Evolutionary conservation across 352 stramenopile genomes (phyloP).

Genomic region (Hyaloperonospora brassicae): DNA sequence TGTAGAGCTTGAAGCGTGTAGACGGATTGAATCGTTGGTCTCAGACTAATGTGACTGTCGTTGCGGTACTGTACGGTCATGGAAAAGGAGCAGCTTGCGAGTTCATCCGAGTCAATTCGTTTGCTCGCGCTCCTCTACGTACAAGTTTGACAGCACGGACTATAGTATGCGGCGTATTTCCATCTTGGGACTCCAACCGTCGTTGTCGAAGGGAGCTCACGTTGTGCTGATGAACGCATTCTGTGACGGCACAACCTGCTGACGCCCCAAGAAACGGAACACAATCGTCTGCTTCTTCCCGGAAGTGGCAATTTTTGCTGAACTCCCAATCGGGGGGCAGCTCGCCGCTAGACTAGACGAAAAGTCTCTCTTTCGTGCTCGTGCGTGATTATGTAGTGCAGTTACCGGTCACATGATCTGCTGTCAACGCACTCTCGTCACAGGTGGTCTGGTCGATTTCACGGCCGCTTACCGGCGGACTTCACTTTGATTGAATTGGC

Average conservation of each 20-base stretch:
- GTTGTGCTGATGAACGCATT: slow-evolving; percentile 61
- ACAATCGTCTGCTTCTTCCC: slow-evolving; percentile 43
- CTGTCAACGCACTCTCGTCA: no score
- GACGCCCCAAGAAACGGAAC: slow-evolving; percentile 75
- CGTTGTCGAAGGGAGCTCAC: slow-evolving; percentile 67
- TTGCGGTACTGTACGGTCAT: no score
- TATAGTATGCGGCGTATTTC: slow-evolving; percentile 18
- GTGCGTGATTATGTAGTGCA: no score
- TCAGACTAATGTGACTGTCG: no score
- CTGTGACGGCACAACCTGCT: slow-evolving; percentile 68
- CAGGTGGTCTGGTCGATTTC: no score
- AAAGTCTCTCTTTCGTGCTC: no score
- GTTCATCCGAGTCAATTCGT: no score
- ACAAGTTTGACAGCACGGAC: slow-evolving; percentile 10
- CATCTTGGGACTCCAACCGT: slow-evolving; percentile 22
- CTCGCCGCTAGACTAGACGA: no score
- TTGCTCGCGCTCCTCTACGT: slow-evolving; percentile 20
- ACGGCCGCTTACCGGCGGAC: no score
- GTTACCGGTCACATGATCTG: no score
- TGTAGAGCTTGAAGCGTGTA: slow-evolving; percentile 20
- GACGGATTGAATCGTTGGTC: not conserved
- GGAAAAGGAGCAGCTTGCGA: no score
- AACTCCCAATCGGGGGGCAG: slow-evolving; percentile 22
- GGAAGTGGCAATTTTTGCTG: slow-evolving; percentile 66
- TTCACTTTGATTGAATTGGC: no score